Base-by-base conservation (phyloP, 768 basidiomycete genomes). In the Naganishia friedmannii region DNA sequence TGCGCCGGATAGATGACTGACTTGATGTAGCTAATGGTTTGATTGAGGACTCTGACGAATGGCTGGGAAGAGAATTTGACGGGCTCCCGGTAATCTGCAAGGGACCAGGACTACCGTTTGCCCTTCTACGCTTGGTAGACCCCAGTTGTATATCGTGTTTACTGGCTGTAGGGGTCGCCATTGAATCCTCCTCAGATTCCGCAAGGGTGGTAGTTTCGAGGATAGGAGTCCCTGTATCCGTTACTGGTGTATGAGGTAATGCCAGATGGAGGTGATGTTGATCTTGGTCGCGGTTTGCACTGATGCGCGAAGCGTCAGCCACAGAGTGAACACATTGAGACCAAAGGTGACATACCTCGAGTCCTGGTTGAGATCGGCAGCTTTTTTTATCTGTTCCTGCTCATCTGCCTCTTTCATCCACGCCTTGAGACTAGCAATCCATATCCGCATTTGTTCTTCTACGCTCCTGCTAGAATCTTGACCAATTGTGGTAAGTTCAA, bases 361-460 rank as follows among this genome's bases (percentile, higher is more conserved):
- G 10, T 26, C 60, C n/a, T 32, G 57, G 5, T 7, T 28, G 13
- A 21, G n/a, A 9, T 15, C 37, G 28, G 42, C 42, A n/a, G 60
- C 60, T 46, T 29, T 63, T 53, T 65, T 46, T 0, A 77, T 74
- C 19, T 75, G 71, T 32, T 79, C 77, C 8, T 73, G 72, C n/a
- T 76, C 77, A 42, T 77, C 73, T 29, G 28, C 60, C 29, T 86
- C 85, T 75, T 83, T 78, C 46, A 97, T 86, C 92, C 92, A 97
- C 68, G 79, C 83, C 78, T 90, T 90, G 70, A 96, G 75, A 67
- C 82, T 82, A 46, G 82, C 82, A 65, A 95, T 87, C 89, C 92
- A 93, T 53, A 87, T 85, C 77, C 85, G 86, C 84, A 88, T 86
- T 21, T 83, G 83, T 60, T 86, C 84, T 31, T 84, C 83, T 53